Conservation (phyloP, 164 flowering plant genomes). For the Vitis amurensis region DNA sequence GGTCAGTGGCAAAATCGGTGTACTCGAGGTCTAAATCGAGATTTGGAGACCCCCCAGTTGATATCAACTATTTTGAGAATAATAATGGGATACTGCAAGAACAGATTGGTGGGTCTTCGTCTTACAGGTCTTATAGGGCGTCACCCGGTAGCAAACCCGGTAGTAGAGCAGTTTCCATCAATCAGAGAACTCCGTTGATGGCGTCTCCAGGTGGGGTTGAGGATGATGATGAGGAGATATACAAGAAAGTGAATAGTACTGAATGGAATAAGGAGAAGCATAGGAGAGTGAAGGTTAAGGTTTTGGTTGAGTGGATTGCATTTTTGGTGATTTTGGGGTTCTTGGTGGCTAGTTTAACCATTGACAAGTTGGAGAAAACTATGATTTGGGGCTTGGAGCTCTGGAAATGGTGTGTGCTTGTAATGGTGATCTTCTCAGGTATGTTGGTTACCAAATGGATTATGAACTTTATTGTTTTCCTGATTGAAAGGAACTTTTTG, state of each 20-base stretch:
- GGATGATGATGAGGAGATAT: constrained; percentile 45
- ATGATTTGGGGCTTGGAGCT: constrained; percentile 42
- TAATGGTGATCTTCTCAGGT: constrained; percentile 56
- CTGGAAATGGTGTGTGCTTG: constrained; percentile 65
- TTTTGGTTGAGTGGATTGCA: constrained; percentile 39
- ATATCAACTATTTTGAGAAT: constrained; percentile 31
- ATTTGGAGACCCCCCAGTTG: constrained; percentile 48
- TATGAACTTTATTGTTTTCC: constrained; percentile 49
- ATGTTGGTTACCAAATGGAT: constrained; percentile 54
- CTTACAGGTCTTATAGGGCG: constrained; percentile 10
- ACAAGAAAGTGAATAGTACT: constrained; percentile 30
- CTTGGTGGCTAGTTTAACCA: constrained; percentile 44
- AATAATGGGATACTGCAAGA: constrained; percentile 20
- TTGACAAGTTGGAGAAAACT: constrained; percentile 14
- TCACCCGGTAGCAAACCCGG: constrained; percentile 26
- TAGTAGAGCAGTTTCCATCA: constrained; percentile 13
- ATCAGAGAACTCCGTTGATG: constrained; percentile 31
- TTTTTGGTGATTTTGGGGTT: constrained; percentile 33
- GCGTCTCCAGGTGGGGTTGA: constrained; percentile 35
- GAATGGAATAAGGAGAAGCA: constrained; percentile 28
- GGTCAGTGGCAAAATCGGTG: constrained; percentile 31
- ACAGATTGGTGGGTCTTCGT: constrained; percentile 10
- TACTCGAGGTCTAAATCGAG: constrained; percentile 56
- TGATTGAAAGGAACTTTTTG: constrained; percentile 63
- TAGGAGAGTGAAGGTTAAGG: constrained; percentile 32